Evolutionary conservation across 345 rosid species (phyloP).

Genomic region (Pugionium dolabratum): DNA sequence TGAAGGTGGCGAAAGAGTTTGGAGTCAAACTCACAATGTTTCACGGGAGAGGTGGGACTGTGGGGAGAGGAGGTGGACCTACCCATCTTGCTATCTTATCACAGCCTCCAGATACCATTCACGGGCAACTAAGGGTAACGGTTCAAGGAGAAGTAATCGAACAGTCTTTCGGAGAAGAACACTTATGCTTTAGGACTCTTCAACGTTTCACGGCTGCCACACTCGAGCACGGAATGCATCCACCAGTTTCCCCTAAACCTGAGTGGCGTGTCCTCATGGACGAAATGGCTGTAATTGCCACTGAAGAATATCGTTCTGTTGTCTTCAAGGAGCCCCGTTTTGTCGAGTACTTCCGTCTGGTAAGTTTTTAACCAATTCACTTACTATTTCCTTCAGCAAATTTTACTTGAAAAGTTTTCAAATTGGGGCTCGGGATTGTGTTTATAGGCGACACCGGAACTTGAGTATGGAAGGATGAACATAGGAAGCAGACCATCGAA

Average conservation of each 20-base stretch:
- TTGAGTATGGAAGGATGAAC: constrained; percentile 98
- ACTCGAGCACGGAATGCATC: constrained; percentile 93
- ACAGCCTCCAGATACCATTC: constrained; percentile 95
- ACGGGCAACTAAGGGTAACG: constrained; percentile 87
- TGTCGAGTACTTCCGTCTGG: constrained; percentile 94
- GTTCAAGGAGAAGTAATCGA: constrained; percentile 98
- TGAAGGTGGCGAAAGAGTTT: constrained; percentile 78
- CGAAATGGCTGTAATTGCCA: constrained; percentile 86
- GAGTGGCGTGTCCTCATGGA: constrained; percentile 98
- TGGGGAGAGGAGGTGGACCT: constrained; percentile 98
- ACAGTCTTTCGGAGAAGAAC: constrained; percentile 92
- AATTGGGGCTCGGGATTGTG: not conserved
- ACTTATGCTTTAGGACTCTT: constrained; percentile 87
- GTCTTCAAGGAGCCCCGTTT: constrained; percentile 94
- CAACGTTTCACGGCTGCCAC: constrained; percentile 98
- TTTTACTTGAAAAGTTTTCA: not conserved
- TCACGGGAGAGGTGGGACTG: constrained; percentile 98
- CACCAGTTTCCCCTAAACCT: constrained; percentile 90
- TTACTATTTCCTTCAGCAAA: too few species aligned
- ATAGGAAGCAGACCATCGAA: constrained; percentile 96
- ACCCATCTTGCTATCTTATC: constrained; percentile 97
- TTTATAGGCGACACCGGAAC: constrained; percentile 86
- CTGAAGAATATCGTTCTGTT: constrained; percentile 80
- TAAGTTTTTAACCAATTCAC: constrained; percentile 41
- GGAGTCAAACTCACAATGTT: constrained; percentile 95